A percentile compares a stretch with the other conserved stretches of the same genome.
phyloP scores from a whole-genome alignment of 2,329 filamentous ascomycete genomes.

The Fusarium buharicum region DNA sequence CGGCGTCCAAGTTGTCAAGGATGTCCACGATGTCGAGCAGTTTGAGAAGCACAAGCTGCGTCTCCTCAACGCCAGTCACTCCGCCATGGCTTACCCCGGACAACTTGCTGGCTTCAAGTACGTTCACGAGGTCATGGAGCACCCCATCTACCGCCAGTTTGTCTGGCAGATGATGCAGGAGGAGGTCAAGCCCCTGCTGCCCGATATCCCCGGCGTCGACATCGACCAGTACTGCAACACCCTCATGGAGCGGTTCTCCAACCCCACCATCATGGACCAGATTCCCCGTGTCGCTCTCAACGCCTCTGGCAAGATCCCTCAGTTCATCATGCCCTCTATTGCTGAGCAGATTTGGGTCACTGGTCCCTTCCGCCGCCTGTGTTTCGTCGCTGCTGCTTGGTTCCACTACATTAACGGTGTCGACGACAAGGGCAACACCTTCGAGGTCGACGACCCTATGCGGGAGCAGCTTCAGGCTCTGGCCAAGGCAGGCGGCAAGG shows the following conservation, averaged over 20 bases:
- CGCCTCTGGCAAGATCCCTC: slow-evolving; percentile 64
- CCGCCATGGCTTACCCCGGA: slow-evolving; percentile 62
- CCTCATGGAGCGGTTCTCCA: slow-evolving; percentile 64
- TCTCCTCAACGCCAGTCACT: slow-evolving; percentile 64
- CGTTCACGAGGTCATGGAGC: slow-evolving; percentile 64
- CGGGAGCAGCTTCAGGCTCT: slow-evolving; percentile 58
- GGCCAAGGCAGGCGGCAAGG: slow-evolving; percentile 56
- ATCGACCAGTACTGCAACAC: slow-evolving; percentile 64
- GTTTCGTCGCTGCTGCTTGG: slow-evolving; percentile 61
- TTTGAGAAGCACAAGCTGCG: slow-evolving; percentile 68
- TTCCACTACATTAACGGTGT: slow-evolving; percentile 63
- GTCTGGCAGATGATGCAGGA: slow-evolving; percentile 66
- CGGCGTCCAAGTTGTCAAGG: slow-evolving; percentile 62
- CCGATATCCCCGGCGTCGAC: slow-evolving; percentile 60
- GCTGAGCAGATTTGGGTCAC: slow-evolving; percentile 59
- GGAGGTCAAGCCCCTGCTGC: slow-evolving; percentile 64
- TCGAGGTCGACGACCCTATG: slow-evolving; percentile 60
- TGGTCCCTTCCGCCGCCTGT: slow-evolving; percentile 59
- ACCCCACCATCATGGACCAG: slow-evolving; percentile 67
- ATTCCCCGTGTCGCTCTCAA: slow-evolving; percentile 62
- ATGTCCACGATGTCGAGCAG: slow-evolving; percentile 63
- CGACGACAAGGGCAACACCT: slow-evolving; percentile 58
- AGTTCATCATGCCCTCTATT: slow-evolving; percentile 61
- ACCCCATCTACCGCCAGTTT: slow-evolving; percentile 59
- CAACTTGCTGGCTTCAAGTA: slow-evolving; percentile 64